Base-by-base conservation (phyloP, 176 grass and related monocot genomes). In the Oryza meyeriana region DNA sequence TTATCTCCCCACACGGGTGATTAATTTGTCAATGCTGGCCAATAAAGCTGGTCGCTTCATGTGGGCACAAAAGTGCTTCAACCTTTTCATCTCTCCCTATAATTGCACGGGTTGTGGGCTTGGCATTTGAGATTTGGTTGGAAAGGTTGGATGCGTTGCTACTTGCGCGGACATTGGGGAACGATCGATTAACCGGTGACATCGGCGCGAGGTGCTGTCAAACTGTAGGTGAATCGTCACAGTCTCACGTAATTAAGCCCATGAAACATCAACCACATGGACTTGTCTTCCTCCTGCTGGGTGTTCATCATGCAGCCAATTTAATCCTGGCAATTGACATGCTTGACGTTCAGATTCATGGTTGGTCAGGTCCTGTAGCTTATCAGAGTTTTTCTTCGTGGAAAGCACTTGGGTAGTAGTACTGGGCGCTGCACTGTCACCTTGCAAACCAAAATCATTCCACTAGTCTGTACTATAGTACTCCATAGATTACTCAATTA, bases 191-290 rank as follows among this genome's bases (percentile, higher is more conserved):
- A 0, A 18, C 30, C 48, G 25, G 67, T 22, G 17, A 16, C 66
- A 25, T n/a, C n/a, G 8, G 57, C 2, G 0, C 3, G 22, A 40
- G 27, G 3, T 24, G 65, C 12, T 38, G 64, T 33, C 55, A 59
- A 59, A 59, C 45, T 45, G 40, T 69, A 58, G 82, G 63, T 84
- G 72, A 25, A 5, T 69, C 32, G 81, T 68, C 81, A 17, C 45
- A 2, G 8, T 69, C 64, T 10, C 12, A 44, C 55, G 27, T 12
- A 62, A 25, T 76, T 55, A 84, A 3, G 62, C 66, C 48, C 34
- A 31, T 11, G 67, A 31, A 32, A 22, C 77, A 39, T 14, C 55
- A 59, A 10, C 13, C 79, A 71, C 66, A 81, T 71, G 48, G 44
- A 59, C 6, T 18, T 20, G 27, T 34, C 30, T 41, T 13, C 32